Percentiles rank a stretch among this genome's conserved stretches.
Conservation (phyloP, 306 rosid genomes). For the Betula pendula region DNA sequence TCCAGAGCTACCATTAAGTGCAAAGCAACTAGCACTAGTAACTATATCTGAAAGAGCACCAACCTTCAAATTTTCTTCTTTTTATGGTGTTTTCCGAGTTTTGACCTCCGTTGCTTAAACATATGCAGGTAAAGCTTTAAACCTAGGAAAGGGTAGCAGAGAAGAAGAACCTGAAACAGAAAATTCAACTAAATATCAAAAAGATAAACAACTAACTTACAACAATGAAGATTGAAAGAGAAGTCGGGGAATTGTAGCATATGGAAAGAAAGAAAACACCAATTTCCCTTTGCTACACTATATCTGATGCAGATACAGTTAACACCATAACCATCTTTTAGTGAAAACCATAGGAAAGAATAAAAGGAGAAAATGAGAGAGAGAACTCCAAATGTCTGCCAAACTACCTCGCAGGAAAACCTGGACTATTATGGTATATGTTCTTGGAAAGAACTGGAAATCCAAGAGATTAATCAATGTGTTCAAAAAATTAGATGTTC, state of each 20-base stretch:
- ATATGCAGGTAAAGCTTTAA: conserved; percentile 80
- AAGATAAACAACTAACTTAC: conserved; percentile 2
- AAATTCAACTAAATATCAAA: conserved; percentile 16
- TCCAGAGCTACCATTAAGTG: not conserved
- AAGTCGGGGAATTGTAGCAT: conserved; percentile 5
- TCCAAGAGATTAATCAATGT: not conserved
- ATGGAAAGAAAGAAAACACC: conserved; percentile 21
- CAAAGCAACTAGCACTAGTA: not conserved
- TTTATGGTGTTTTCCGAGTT: conserved; percentile 51
- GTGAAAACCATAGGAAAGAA: not conserved
- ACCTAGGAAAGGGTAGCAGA: conserved; percentile 73
- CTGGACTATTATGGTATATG: not conserved
- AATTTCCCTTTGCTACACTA: conserved; percentile 1
- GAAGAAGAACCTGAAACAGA: conserved; percentile 64
- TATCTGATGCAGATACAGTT: not conserved
- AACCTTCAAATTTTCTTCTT: conserved; percentile 52
- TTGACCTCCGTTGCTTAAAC: conserved; percentile 79
- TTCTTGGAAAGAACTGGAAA: not conserved
- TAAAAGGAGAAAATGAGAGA: not conserved
- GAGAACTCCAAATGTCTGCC: not conserved
- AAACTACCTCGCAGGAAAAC: not conserved
- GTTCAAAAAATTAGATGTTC: not conserved
- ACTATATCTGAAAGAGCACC: not conserved
- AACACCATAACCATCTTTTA: not conserved
- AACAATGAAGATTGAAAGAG: conserved; percentile 1